Evolutionary conservation across 148 eudicot genomes (phyloP).

Genomic region (Oxyria digyna): DNA sequence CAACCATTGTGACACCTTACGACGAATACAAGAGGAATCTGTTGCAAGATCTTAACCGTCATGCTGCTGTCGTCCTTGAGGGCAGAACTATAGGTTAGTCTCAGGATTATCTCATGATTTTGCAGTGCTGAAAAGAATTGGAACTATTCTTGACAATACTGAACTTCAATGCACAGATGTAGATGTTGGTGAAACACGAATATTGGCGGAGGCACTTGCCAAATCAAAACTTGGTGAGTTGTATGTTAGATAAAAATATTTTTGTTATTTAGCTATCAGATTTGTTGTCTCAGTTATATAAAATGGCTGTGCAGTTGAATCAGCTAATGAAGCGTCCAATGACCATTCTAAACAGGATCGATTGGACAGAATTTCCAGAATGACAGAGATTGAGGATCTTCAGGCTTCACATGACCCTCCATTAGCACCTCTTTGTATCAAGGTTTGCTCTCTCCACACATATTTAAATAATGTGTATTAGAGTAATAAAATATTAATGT

Average conservation of each 20-base stretch:
- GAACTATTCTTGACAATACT: neutral
- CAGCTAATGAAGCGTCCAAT: conserved; percentile 47
- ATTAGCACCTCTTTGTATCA: conserved; percentile 83
- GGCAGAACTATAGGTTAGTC: conserved; percentile 76
- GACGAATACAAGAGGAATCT: conserved; percentile 69
- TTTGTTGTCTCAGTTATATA: neutral
- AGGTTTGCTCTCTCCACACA: conserved; percentile 30
- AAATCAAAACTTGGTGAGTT: conserved; percentile 55
- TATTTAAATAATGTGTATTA: neutral
- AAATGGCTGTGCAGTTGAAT: conserved; percentile 38
- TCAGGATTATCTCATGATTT: neutral
- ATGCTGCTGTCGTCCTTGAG: conserved; percentile 94
- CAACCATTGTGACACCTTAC: conserved; percentile 43
- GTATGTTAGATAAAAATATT: neutral
- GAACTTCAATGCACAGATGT: conserved; percentile 36
- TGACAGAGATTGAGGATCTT: conserved; percentile 89
- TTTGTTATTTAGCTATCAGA: neutral
- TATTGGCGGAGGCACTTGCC: conserved; percentile 84
- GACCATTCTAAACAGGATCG: conserved; percentile 36
- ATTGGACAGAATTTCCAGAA: conserved; percentile 45
- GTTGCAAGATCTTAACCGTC: conserved; percentile 76
- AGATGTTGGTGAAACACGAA: conserved; percentile 53
- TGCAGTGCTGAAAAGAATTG: neutral
- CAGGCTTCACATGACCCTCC: conserved; percentile 82
- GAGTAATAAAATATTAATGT: neutral